Percentiles rank a stretch among this genome's conserved stretches.
phyloP scores from a whole-genome alignment of 345 rosid species.

The Clausena lansium region DNA sequence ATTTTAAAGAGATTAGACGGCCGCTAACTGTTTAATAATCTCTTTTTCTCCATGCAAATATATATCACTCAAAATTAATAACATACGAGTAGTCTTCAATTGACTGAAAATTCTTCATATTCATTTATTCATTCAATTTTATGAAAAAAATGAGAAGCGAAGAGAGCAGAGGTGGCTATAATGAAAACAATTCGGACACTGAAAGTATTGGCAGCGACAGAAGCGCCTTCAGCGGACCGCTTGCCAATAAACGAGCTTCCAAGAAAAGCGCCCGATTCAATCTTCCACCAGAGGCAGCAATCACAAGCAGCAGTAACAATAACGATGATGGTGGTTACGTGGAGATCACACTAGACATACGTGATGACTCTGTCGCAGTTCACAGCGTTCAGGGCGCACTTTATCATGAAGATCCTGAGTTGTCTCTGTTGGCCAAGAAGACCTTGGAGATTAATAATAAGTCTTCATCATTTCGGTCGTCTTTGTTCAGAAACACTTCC shows the following conservation, averaged over 20 bases:
- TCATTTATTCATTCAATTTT: neutral
- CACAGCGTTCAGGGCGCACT: constrained; percentile 66
- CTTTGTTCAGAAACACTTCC: constrained; percentile 60
- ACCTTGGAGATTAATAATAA: constrained; percentile 48
- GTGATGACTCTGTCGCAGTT: constrained; percentile 75
- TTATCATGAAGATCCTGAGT: constrained; percentile 60
- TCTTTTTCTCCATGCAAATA: neutral
- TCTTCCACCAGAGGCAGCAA: constrained; percentile 37
- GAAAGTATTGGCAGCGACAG: constrained; percentile 67
- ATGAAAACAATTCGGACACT: constrained; percentile 63
- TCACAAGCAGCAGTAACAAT: neutral
- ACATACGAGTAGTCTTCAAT: neutral
- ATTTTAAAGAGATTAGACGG: neutral
- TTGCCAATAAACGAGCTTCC: constrained; percentile 50
- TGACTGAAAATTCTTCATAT: neutral
- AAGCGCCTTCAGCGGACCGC: constrained; percentile 61
- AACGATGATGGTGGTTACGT: constrained; percentile 42
- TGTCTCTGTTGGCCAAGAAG: constrained; percentile 61
- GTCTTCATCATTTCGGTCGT: constrained; percentile 42
- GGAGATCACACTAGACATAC: constrained; percentile 82
- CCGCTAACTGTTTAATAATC: neutral
- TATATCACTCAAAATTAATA: neutral
- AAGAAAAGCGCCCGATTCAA: constrained; percentile 85
- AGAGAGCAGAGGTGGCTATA: constrained; percentile 38
- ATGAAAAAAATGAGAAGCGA: constrained; percentile 30